These are phyloP conservation scores for Hypoxylon rubiginosum DNA, from an alignment of 2,329 filamentous ascomycete genomes.

Conservation along the genomic window DNA sequence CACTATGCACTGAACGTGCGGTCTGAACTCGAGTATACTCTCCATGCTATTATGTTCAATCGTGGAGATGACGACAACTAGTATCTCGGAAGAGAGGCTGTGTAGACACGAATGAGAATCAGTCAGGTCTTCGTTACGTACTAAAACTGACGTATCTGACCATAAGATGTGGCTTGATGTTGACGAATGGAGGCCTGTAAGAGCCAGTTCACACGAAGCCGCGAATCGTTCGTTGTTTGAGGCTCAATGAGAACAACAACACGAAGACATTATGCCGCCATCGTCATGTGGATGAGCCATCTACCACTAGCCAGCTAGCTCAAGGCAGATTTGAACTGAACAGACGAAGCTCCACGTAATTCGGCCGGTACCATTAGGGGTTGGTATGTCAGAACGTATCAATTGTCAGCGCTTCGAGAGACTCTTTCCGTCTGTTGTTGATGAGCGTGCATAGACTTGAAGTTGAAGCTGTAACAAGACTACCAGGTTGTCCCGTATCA, in stretches of 20 bases:
- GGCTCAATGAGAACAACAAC: slow-evolving; percentile 19
- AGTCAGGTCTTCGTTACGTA: neutral
- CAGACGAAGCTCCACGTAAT: slow-evolving; percentile 3
- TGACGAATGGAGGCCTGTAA: slow-evolving; percentile 4
- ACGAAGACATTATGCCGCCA: neutral
- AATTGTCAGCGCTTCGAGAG: slow-evolving; percentile 25
- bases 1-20: neutral
- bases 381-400: slow-evolving; percentile 1
- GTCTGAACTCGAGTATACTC: neutral
- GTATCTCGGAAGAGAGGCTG: neutral
- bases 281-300: slow-evolving; percentile 1
- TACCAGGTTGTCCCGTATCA: slow-evolving; percentile 39
- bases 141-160: neutral
- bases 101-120: neutral
- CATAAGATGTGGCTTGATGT: slow-evolving; percentile 5
- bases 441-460: slow-evolving; percentile 43
- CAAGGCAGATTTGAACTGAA: slow-evolving; percentile 1
- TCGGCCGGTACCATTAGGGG: slow-evolving; percentile 4
- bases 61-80: neutral
- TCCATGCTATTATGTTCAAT: neutral
- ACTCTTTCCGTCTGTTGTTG: slow-evolving; percentile 16
- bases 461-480: slow-evolving; percentile 45
- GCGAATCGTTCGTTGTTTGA: slow-evolving; percentile 13
- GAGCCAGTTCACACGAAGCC: slow-evolving; percentile 4
- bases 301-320: neutral